phyloP scores from a whole-genome alignment of 2,329 filamentous ascomycete genomes.

The Fusarium sp. region DNA sequence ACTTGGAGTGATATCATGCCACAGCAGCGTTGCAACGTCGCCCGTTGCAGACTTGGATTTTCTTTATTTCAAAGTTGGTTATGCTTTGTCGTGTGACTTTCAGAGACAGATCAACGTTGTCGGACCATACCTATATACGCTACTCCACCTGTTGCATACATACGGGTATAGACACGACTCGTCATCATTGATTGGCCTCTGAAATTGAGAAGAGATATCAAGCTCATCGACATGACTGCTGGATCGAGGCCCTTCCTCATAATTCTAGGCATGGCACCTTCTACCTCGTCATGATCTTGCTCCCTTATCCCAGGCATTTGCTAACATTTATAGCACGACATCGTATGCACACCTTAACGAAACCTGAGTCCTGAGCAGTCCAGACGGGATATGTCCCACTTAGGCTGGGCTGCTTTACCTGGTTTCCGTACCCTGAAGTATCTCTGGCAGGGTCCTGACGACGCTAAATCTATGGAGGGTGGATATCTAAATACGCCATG shows the following conservation, averaged over 20 bases:
- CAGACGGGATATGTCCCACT: conserved; percentile 34
- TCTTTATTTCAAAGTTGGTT: conserved; percentile 16
- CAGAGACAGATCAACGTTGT: conserved; percentile 39
- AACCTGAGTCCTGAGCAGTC: conserved; percentile 25
- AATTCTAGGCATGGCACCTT: not conserved
- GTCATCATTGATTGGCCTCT: not conserved
- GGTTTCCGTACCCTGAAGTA: conserved; percentile 40
- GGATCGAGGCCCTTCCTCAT: not conserved
- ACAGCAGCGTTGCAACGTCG: conserved; percentile 38
- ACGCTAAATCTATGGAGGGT: conserved; percentile 40
- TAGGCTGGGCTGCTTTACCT: conserved; percentile 8
- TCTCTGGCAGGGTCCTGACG: conserved; percentile 30
- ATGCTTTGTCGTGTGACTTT: conserved; percentile 42
- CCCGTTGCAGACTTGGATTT: conserved; percentile 25
- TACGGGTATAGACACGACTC: conserved; percentile 11
- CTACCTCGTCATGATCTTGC: conserved; percentile 7
- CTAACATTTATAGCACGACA: conserved; percentile 33
- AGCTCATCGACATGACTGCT: conserved; percentile 2
- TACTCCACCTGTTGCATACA: conserved; percentile 33
- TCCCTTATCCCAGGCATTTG: conserved; percentile 14
- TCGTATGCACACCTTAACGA: conserved; percentile 21
- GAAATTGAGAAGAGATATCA: not conserved
- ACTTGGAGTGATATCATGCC: conserved; percentile 47
- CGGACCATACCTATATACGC: conserved; percentile 37
- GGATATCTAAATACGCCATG: conserved; percentile 20